Conservation (phyloP, 2,329 filamentous ascomycete species). For the Pseudogymnoascus sp. region DNA sequence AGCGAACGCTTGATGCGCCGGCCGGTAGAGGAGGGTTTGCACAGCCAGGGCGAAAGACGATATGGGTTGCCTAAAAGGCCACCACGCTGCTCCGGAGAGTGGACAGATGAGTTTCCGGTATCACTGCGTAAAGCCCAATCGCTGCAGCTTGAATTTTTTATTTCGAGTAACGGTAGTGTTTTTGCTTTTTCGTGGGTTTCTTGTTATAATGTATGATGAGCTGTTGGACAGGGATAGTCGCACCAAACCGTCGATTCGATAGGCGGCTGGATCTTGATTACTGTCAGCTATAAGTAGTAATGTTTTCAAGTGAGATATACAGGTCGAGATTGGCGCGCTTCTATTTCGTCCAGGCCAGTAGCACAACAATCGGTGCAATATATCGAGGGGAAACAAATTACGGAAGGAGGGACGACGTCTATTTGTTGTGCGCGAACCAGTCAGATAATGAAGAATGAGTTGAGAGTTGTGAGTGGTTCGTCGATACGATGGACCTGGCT, state of each 20-base stretch:
- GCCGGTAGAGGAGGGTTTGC: conserved; percentile 28
- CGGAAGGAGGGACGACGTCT: neutral
- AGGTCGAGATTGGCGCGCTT: neutral
- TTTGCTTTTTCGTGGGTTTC: neutral
- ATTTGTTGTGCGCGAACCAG: conserved; percentile 7
- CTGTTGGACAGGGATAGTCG: conserved; percentile 1
- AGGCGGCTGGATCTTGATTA: neutral
- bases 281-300: neutral
- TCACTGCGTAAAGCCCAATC: neutral
- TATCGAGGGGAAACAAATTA: neutral
- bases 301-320: neutral
- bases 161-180: neutral
- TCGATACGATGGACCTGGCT: neutral
- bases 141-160: neutral
- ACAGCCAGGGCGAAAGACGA: conserved; percentile 33
- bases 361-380: conserved; percentile 3
- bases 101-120: neutral
- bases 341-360: conserved; percentile 1
- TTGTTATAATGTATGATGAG: conserved; percentile 7
- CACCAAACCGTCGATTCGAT: neutral
- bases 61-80: conserved; percentile 1
- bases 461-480: neutral
- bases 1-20: conserved; percentile 17
- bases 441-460: neutral
- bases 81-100: neutral